phyloP scores from a whole-genome alignment of 805 yeast genomes.

The Huiozyma naganishii region DNA sequence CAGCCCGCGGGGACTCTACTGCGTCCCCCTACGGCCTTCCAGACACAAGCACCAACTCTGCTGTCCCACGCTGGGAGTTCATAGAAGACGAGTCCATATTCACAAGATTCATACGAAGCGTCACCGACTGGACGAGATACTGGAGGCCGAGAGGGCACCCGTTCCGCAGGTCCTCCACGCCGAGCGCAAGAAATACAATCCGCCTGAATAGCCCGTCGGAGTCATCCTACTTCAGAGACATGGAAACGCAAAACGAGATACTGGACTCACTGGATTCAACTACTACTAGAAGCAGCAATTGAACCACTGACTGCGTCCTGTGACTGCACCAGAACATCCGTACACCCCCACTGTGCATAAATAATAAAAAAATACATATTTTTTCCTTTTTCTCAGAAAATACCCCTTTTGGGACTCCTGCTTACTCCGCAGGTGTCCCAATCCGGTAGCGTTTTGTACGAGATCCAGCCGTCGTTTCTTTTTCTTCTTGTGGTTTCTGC shows the following conservation, averaged over 20 bases:
- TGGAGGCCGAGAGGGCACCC: too few relatives aligned
- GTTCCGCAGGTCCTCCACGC: background rate
- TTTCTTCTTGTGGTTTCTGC: too few relatives aligned
- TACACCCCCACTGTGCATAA: background rate
- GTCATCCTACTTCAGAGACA: constrained; percentile 26
- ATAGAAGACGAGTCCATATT: constrained; percentile 14
- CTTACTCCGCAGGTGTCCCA: too few relatives aligned
- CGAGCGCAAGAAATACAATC: background rate
- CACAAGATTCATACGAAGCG: constrained; percentile 1
- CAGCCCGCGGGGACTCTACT: too few relatives aligned
- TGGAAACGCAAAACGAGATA: constrained; percentile 33
- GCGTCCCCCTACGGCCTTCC: too few relatives aligned
- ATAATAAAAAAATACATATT: background rate
- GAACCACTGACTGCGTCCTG: background rate
- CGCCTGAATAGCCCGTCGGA: constrained; percentile 1
- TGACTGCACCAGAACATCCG: background rate
- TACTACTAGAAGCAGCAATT: background rate
- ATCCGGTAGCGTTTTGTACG: too few relatives aligned
- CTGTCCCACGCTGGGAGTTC: constrained; percentile 20
- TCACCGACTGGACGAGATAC: background rate
- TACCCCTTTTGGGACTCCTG: too few relatives aligned
- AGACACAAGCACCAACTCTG: background rate
- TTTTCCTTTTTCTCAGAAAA: too few relatives aligned
- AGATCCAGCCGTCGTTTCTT: too few relatives aligned
- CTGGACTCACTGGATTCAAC: constrained; percentile 25